Conservation (phyloP, 768 basidiomycete genomes). For the Clavulina sp. region DNA sequence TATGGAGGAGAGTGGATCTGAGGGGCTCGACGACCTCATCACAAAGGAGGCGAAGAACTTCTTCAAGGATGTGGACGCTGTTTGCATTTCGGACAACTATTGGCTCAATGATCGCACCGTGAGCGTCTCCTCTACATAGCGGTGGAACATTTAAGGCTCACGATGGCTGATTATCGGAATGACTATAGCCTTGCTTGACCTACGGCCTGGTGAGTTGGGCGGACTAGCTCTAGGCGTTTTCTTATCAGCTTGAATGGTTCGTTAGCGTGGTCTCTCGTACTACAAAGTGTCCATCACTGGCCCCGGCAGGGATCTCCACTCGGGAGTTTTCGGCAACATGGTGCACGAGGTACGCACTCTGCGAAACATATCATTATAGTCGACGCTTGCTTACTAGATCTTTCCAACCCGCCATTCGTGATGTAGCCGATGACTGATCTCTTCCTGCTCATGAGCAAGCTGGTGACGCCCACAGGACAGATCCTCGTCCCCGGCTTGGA, state of each 20-base stretch:
- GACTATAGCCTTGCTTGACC: slow-evolving; percentile 40
- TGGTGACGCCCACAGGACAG: slow-evolving; percentile 59
- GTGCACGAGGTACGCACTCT: slow-evolving; percentile 36
- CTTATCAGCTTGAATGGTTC: not conserved
- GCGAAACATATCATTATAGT: not conserved
- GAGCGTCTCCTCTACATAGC: not conserved
- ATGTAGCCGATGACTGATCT: slow-evolving; percentile 81
- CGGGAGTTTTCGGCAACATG: slow-evolving; percentile 66
- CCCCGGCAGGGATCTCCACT: slow-evolving; percentile 77
- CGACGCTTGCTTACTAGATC: not conserved
- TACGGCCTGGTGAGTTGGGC: slow-evolving; percentile 41
- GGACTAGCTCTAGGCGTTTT: not conserved
- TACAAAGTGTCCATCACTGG: slow-evolving; percentile 70
- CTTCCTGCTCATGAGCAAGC: slow-evolving; percentile 62
- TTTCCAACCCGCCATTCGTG: not conserved
- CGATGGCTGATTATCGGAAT: not conserved
- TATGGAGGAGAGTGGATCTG: slow-evolving; percentile 92
- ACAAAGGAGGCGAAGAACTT: slow-evolving; percentile 52
- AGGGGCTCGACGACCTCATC: slow-evolving; percentile 81
- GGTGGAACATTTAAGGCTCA: not conserved
- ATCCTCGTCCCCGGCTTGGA: slow-evolving; percentile 83
- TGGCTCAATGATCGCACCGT: slow-evolving; percentile 72
- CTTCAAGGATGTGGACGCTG: slow-evolving; percentile 78
- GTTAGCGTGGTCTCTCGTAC: slow-evolving; percentile 59
- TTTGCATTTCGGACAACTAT: slow-evolving; percentile 94